Conservation (phyloP, 805 yeast species). For the Debaryomyces castellii region DNA sequence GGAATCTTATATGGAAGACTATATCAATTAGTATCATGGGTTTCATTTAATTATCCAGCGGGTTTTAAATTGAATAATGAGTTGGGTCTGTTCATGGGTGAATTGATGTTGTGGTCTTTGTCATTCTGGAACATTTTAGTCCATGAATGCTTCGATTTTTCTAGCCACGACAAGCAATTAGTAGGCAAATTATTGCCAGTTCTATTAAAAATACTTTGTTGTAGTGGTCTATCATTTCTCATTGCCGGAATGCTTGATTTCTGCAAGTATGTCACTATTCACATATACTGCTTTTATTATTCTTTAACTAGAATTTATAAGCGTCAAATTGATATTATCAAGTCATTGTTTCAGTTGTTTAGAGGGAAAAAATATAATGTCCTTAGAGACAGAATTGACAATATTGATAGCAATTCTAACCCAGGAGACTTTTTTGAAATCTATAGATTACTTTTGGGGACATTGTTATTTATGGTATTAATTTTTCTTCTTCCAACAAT, state of each 20-base stretch:
- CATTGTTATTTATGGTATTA: slow-evolving; percentile 78
- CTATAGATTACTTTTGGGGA: slow-evolving; percentile 86
- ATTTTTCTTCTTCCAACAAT: slow-evolving; percentile 84
- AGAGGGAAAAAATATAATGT: slow-evolving; percentile 87
- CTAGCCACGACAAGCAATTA: background rate
- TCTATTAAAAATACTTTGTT: slow-evolving; percentile 20
- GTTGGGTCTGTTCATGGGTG: slow-evolving; percentile 82
- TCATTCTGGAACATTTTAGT: slow-evolving; percentile 53
- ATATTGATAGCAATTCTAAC: slow-evolving; percentile 50
- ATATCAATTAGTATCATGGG: slow-evolving; percentile 57
- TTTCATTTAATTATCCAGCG: slow-evolving; percentile 80
- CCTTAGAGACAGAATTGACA: slow-evolving; percentile 81
- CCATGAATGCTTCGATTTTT: slow-evolving; percentile 7
- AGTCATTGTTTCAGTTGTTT: slow-evolving; percentile 78
- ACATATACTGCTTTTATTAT: slow-evolving; percentile 72
- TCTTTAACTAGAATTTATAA: slow-evolving; percentile 77
- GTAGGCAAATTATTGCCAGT: slow-evolving; percentile 1
- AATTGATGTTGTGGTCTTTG: slow-evolving; percentile 81
- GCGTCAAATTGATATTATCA: slow-evolving; percentile 67
- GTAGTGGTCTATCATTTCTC: slow-evolving; percentile 57
- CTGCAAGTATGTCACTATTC: slow-evolving; percentile 61
- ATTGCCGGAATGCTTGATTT: slow-evolving; percentile 68
- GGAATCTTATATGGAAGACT: slow-evolving; percentile 46
- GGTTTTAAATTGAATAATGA: slow-evolving; percentile 91
- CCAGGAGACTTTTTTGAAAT: slow-evolving; percentile 54